Evolutionary conservation across 176 grass and related monocot genomes (phyloP).

Genomic region (bread wheat (Triticum aestivum)): IWGSC_CS_RefSeq_v2.1 NC_057814.1:398115697-398116196

Average conservation of each 20-base stretch:
- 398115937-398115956: too few species aligned
- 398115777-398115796: background rate
- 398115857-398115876: background rate
- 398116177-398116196: too few species aligned
- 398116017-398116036: too few species aligned
- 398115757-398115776: slow-evolving; percentile 2
- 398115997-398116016: too few species aligned
- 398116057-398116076: background rate
- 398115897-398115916: too few species aligned
- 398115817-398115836: background rate
- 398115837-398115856: background rate
- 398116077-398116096: background rate
- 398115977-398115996: background rate
- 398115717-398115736: background rate
- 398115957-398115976: too few species aligned
- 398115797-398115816: background rate
- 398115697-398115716: slow-evolving; percentile 1
- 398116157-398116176: background rate
- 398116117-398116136: background rate
- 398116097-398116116: background rate
- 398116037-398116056: too few species aligned
- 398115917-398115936: too few species aligned
- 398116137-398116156: background rate
- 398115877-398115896: background rate
- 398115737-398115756: background rate